Evolutionary conservation across 1,284 basidiomycete genomes (phyloP).

Genomic region (Leccinum subrobustum): DNA sequence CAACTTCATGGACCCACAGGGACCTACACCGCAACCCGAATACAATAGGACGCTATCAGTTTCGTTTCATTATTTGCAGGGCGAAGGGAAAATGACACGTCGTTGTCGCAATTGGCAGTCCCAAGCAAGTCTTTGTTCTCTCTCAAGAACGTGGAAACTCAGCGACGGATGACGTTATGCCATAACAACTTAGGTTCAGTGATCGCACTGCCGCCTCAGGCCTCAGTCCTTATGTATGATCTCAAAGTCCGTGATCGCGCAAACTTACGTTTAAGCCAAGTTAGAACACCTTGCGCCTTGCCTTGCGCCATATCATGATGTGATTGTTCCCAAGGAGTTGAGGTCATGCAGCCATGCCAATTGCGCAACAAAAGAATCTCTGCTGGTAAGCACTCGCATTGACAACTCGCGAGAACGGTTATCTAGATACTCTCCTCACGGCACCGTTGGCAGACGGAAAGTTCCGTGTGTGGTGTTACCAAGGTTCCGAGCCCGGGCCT

Average conservation of each 20-base stretch:
- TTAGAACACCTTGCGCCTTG: background rate
- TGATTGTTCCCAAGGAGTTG: background rate
- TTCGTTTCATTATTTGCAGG: slow-evolving; percentile 4
- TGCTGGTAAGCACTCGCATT: background rate
- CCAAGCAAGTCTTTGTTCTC: background rate
- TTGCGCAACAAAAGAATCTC: background rate
- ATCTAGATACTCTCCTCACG: background rate
- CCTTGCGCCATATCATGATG: background rate
- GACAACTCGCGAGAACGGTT: background rate
- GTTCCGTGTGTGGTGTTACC: background rate
- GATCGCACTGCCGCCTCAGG: too few species aligned
- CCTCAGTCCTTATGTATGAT: background rate
- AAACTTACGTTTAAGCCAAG: background rate
- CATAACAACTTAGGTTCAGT: background rate
- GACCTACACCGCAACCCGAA: slow-evolving; percentile 23
- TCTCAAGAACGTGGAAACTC: background rate
- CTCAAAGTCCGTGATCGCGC: background rate
- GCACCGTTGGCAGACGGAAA: background rate
- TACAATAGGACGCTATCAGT: slow-evolving; percentile 15
- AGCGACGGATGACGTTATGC: background rate
- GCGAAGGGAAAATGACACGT: background rate
- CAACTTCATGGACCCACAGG: slow-evolving; percentile 21
- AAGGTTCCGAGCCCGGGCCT: background rate
- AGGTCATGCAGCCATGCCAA: background rate
- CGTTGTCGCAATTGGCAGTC: background rate